Conservation (phyloP, 441 rosid genomes). For the Corymbia citriodora region DNA sequence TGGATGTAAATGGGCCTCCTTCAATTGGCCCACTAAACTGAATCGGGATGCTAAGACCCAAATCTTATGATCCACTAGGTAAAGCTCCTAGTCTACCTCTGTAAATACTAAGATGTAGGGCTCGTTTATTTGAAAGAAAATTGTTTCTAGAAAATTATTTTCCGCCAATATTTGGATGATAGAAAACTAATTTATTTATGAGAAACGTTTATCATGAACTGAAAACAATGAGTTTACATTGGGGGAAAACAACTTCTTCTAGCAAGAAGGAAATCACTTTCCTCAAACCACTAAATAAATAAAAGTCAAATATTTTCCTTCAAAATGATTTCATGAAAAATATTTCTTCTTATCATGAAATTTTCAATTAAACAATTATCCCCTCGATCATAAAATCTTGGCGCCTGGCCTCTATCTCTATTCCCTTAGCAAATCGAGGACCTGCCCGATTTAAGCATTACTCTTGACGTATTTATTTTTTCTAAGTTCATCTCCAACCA, state of each 20-base stretch:
- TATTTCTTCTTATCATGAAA: not conserved
- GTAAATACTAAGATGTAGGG: not conserved
- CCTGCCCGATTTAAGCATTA: not conserved
- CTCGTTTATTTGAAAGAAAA: not conserved
- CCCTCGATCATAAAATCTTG: not conserved
- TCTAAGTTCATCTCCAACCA: not conserved
- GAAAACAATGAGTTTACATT: no score
- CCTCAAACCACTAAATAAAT: not conserved
- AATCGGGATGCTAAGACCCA: not conserved
- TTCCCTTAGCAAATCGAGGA: not conserved
- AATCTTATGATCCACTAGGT: not conserved
- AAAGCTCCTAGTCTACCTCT: not conserved
- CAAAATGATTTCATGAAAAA: not conserved
- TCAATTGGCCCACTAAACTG: not conserved
- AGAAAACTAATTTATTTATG: no score
- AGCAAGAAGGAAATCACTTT: not conserved
- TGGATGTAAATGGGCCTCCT: not conserved
- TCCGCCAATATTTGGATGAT: not conserved
- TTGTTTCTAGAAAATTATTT: not conserved
- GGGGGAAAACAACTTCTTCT: not conserved
- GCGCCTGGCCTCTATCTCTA: not conserved
- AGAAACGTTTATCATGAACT: not conserved
- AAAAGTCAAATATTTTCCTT: no score
- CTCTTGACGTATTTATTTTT: constrained; percentile 3
- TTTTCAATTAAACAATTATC: not conserved